A percentile compares a stretch with the other conserved stretches of the same genome.
Conservation (phyloP, 192 early-diverging fungal species). For the Allomyces arbusculus region DNA sequence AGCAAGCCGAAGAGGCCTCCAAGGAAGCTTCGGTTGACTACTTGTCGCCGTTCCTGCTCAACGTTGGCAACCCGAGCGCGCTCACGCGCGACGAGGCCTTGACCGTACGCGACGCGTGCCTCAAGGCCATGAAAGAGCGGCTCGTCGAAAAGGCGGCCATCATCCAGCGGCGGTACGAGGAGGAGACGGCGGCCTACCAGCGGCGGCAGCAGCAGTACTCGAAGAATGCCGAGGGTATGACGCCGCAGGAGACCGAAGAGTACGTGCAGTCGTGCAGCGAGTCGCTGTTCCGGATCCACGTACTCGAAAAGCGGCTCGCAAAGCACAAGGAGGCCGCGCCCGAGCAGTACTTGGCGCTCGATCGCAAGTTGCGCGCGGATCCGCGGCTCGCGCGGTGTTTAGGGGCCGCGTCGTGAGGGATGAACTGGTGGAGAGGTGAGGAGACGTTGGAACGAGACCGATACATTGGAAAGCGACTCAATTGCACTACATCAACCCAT, state of each 20-base stretch:
- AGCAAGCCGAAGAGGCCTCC: conserved; percentile 28
- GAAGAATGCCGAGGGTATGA: conserved; percentile 33
- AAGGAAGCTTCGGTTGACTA: conserved; percentile 30
- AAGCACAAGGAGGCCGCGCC: conserved; percentile 34
- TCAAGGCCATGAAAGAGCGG: conserved; percentile 26
- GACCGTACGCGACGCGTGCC: conserved; percentile 25
- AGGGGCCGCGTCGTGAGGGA: too few species aligned
- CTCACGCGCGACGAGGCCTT: conserved; percentile 21
- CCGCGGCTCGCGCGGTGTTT: conserved; percentile 7
- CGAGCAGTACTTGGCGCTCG: conserved; percentile 26
- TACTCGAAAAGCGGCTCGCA: conserved; percentile 35
- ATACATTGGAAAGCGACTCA: too few species aligned
- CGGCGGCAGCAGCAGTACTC: conserved; percentile 26
- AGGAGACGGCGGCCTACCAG: conserved; percentile 32
- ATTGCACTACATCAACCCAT: too few species aligned
- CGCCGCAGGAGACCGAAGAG: conserved; percentile 33
- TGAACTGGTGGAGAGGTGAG: too few species aligned
- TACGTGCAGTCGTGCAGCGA: conserved; percentile 36
- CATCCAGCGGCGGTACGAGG: conserved; percentile 29
- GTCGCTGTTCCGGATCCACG: conserved; percentile 33
- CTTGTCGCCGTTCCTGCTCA: conserved; percentile 34
- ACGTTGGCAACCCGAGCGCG: conserved; percentile 20
- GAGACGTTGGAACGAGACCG: too few species aligned
- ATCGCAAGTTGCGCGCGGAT: conserved; percentile 20
- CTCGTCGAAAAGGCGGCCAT: conserved; percentile 36